Evolutionary conservation across 768 basidiomycete species (phyloP), one percentile per base, ranked within the genome.

Genomic region (Pleurotus tuoliensis): DNA sequence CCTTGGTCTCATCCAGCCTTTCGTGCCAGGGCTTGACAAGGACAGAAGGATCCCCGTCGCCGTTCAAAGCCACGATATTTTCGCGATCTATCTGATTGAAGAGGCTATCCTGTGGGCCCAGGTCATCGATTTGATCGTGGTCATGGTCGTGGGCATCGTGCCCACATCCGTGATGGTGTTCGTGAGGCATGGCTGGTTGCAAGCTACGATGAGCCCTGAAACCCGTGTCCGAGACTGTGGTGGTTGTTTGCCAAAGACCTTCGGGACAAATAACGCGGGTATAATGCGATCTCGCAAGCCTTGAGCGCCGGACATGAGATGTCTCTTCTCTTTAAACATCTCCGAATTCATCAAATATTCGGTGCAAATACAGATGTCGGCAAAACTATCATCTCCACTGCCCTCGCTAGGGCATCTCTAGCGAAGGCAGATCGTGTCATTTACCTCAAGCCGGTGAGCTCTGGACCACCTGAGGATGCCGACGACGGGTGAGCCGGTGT

Each of bases 281-380:
- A 27, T 48, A 47, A 24, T 18, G 41, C 55, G 40, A 22, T 18
- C 20, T n/a, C 11, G 27, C 15, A 11, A 22, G 18, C n/a, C n/a
- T 1, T 45, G 22, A 41, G 27, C 27, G 22, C 24, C 34, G 13
- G 51, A 22, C 41, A 34, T 47, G 34, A 39, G 40, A 94, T 94
- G 92, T 83, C 90, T 48, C 79, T 87, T 18, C 85, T 98, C 45
- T 95, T 90, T 76, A 86, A 83, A 64, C 81, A 94, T 66, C 80
- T 98, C 34, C 84, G 92, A 15, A 75, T 94, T 27, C 91, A 94
- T 69, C 92, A 96, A 67, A 76, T 98, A 58, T 96, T 97, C 65
- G 96, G 96, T 30, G 94, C 95, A 1, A 97, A 96, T 71, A 98
- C 96, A 2, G 87, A 94, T 70, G 94, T 98, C 49, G 96, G 96